These are phyloP conservation scores for Xylariaceae sp. DNA, from an alignment of 2,329 filamentous ascomycete species.

Conservation along the genomic window DNA sequence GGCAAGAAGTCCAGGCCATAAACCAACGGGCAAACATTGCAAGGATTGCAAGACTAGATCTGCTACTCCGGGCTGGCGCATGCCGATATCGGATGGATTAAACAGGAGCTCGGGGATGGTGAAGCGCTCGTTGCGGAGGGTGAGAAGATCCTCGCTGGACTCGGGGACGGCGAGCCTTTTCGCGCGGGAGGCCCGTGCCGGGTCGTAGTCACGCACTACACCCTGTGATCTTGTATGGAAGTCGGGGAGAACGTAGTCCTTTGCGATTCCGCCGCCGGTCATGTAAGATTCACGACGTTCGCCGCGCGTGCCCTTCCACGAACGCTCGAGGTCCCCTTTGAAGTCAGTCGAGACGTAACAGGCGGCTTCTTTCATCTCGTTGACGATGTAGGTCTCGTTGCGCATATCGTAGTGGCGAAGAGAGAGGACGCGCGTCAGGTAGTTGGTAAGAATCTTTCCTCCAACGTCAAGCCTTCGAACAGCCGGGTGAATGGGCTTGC, in stretches of 20 bases:
- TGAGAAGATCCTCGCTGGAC: constrained; percentile 78
- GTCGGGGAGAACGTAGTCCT: constrained; percentile 93
- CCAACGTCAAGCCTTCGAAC: constrained; percentile 88
- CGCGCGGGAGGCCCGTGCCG: constrained; percentile 62
- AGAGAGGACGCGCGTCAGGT: constrained; percentile 87
- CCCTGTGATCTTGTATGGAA: constrained; percentile 68
- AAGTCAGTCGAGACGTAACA: constrained; percentile 87
- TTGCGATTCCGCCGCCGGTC: constrained; percentile 68
- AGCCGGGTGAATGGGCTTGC: constrained; percentile 79
- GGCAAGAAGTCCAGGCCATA: constrained; percentile 83
- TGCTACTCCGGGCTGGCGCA: constrained; percentile 81
- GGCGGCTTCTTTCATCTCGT: constrained; percentile 91
- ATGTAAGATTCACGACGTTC: constrained; percentile 59
- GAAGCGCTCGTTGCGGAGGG: constrained; percentile 91
- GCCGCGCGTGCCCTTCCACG: constrained; percentile 79
- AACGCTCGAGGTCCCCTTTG: constrained; percentile 75
- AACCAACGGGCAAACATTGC: constrained; percentile 74
- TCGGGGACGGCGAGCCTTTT: constrained; percentile 53
- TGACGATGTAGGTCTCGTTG: constrained; percentile 91
- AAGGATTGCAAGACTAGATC: constrained; percentile 85
- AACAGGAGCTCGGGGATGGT: constrained; percentile 89
- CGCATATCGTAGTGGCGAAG: constrained; percentile 94
- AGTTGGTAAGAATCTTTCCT: constrained; percentile 92
- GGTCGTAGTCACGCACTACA: constrained; percentile 78
- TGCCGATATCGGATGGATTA: constrained; percentile 82